Evolutionary conservation across 805 yeast genomes (phyloP).

Genomic region (Metschnikowia hibisci): DNA sequence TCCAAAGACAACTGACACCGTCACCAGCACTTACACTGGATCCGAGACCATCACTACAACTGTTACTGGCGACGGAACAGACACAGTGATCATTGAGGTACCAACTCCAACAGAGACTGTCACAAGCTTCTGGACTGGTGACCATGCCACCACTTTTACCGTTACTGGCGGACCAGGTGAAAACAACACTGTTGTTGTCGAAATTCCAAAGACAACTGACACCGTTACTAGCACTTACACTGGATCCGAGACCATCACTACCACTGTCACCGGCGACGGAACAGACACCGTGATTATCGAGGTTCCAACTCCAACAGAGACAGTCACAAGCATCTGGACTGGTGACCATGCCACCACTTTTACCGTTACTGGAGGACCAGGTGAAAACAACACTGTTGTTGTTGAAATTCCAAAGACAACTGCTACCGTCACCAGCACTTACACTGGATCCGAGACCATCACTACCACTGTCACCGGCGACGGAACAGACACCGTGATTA

Average conservation of each 20-base stretch:
- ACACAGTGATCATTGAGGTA: slow-evolving; percentile 16
- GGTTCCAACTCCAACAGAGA: too few relatives aligned
- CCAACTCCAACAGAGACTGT: slow-evolving; percentile 6
- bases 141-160: neutral
- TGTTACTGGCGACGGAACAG: slow-evolving; percentile 16
- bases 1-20: slow-evolving; percentile 15
- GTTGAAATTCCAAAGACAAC: slow-evolving; percentile 18
- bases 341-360: slow-evolving; percentile 5
- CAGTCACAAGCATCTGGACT: too few relatives aligned
- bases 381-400: slow-evolving; percentile 13
- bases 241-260: slow-evolving; percentile 3
- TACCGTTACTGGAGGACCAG: slow-evolving; percentile 7
- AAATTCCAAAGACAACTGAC: slow-evolving; percentile 6
- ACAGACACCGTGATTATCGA: slow-evolving; percentile 11
- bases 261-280: slow-evolving; percentile 2
- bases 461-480: slow-evolving; percentile 15
- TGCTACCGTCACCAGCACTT: slow-evolving; percentile 15
- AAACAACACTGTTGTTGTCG: slow-evolving; percentile 19
- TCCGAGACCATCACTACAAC: slow-evolving; percentile 14
- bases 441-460: slow-evolving; percentile 10
- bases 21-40: slow-evolving; percentile 11
- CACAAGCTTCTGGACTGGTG: slow-evolving; percentile 10
- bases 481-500: slow-evolving; percentile 19
- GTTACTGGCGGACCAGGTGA: slow-evolving; percentile 5
- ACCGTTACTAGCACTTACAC: slow-evolving; percentile 5